Evolutionary conservation across 495 filamentous ascomycete genomes (phyloP), one percentile per base, ranked within the genome.

Genomic region (Tuber calosporum): DNA sequence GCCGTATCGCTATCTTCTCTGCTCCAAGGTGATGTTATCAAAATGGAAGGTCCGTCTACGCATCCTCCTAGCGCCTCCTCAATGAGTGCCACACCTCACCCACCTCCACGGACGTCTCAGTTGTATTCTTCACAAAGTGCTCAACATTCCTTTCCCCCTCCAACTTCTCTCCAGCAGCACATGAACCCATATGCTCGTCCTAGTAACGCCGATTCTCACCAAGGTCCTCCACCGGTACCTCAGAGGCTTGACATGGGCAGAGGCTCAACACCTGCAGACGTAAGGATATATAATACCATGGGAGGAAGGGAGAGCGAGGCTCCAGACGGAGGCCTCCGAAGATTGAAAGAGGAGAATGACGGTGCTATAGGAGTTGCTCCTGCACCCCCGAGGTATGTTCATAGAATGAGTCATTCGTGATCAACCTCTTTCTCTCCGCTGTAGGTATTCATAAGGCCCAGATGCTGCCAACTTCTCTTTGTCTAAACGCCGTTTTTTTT

Each of bases 401-500:
- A 66, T 42, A 75, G 75, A 58, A 77, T 78, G 75, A 73, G 74
- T 41, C 72, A 77, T 73, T 78, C 71, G 70, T 78, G 71, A 78
- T 62, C 26, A 34, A 17, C 53, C 26, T 34, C 26, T 62, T 34
- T 34, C 53, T 17, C 53, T 62, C 48, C n/a, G 34, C 53, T 62
- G 53, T 62, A 62, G 53, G 53, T 62, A 62, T 34, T 62, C 53
- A 34, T 19, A 62, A 34, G 53, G 26, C 30, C 26, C 0, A 34
- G 53, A 19, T 19, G 13, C 53, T 62, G 26, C 19, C 53, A 76
- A 73, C 72, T 79, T 80, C 80, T 85, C 85, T 80, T 82, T 86
- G 67, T 77, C 73, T 40, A 68, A 62, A 34, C 53, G 17, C 13
- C 11, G 53, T 26, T 58, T 62, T 34, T 62, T 62, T 62, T 62